Evolutionary conservation across 345 rosid genomes (phyloP).

Genomic region (Lepidium africanum): DNA sequence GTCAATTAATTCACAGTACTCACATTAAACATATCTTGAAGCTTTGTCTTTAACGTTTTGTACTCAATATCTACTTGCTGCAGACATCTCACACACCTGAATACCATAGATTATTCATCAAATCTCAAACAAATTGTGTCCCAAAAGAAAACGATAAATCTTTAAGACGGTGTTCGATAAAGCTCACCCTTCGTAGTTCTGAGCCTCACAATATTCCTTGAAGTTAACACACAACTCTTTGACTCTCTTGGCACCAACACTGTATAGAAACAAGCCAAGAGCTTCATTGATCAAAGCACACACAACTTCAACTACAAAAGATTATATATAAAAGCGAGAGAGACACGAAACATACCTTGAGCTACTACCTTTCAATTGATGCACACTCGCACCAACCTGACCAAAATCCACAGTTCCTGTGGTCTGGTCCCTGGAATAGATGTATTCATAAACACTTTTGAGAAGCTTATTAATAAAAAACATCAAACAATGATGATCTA

Average conservation of each 20-base stretch:
- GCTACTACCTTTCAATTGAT: constrained; percentile 93
- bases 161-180: neutral
- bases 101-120: neutral
- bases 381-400: constrained; percentile 63
- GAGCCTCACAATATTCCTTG: constrained; percentile 54
- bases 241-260: constrained; percentile 70
- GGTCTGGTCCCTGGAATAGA: constrained; percentile 41
- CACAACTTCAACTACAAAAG: neutral
- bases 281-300: neutral
- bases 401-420: constrained; percentile 49
- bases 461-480: neutral
- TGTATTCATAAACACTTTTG: neutral
- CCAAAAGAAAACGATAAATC: neutral
- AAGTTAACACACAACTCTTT: constrained; percentile 53
- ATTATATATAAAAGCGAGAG: neutral
- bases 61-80: constrained; percentile 59
- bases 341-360: constrained; percentile 49
- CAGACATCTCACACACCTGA: constrained; percentile 74
- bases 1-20: constrained; percentile 6
- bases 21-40: constrained; percentile 57
- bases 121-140: neutral
- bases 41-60: constrained; percentile 48
- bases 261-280: constrained; percentile 24
- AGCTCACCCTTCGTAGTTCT: constrained; percentile 67
- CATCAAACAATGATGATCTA: neutral